phyloP scores from a whole-genome alignment of 139 green algal species.

The Auxenochlorella pyrenoidosa region DNA sequence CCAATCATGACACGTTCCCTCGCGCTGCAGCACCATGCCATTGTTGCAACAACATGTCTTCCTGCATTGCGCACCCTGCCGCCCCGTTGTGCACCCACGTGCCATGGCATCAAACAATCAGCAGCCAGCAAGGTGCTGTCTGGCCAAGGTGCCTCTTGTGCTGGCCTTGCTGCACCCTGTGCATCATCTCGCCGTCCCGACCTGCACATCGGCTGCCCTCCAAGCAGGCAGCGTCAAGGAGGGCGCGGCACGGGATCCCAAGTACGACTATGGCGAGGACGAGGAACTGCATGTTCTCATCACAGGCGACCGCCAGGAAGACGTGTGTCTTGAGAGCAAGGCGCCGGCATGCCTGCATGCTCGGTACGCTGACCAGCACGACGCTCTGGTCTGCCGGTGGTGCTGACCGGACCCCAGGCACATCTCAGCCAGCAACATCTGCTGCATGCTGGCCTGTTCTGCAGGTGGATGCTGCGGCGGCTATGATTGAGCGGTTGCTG shows the following conservation, averaged over 20 bases:
- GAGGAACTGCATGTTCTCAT: slow-evolving; percentile 99
- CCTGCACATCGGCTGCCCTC: not conserved
- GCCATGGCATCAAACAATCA: no score
- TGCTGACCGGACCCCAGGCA: not conserved
- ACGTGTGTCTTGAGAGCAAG: slow-evolving; percentile 37
- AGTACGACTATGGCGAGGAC: slow-evolving; percentile 94
- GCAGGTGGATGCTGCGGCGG: slow-evolving; percentile 68
- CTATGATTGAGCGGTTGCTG: slow-evolving; percentile 90
- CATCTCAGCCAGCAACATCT: not conserved
- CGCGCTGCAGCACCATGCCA: no score
- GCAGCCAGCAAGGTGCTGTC: no score
- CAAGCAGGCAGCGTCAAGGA: slow-evolving; percentile 87
- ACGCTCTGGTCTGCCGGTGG: not conserved
- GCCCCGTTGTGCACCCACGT: no score
- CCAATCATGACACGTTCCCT: no score
- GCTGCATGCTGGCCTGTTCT: not conserved
- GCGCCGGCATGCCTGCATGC: not conserved
- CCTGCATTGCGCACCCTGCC: no score
- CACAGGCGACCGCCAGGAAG: slow-evolving; percentile 89
- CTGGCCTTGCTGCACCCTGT: not conserved
- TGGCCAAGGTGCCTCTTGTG: no score
- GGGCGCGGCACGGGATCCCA: slow-evolving; percentile 64
- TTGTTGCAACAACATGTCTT: no score
- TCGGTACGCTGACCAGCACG: not conserved
- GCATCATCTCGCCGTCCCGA: no score